Conservation (phyloP, 1,284 basidiomycete species). For the Athelia sp. region DNA sequence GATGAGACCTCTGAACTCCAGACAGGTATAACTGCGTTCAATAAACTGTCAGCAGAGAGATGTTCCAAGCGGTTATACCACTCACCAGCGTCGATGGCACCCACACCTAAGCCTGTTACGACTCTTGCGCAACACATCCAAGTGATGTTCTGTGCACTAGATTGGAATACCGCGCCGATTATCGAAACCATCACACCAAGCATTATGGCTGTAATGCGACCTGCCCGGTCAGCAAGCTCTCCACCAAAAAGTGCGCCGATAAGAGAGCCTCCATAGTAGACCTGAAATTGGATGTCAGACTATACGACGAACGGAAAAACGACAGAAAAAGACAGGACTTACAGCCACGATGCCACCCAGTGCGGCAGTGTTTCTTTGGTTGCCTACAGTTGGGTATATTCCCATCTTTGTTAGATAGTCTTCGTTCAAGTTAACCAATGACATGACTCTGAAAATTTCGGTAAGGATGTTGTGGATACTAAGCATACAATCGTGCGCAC, state of each 20-base stretch:
- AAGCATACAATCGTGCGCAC: too few relatives aligned
- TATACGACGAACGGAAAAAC: not conserved
- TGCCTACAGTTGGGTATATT: conserved; percentile 7
- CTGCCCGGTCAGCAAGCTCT: conserved; percentile 5
- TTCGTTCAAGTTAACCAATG: conserved; percentile 9
- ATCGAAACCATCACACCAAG: conserved; percentile 7
- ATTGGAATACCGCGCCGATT: conserved; percentile 6
- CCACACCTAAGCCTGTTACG: conserved; percentile 9
- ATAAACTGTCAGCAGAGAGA: not conserved
- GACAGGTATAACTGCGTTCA: conserved; percentile 6
- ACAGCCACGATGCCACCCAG: conserved; percentile 9
- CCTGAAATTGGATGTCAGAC: not conserved
- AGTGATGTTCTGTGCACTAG: conserved; percentile 9
- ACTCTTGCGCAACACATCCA: conserved; percentile 10
- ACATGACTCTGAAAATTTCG: conserved; percentile 8
- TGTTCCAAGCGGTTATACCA: not conserved
- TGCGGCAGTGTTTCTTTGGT: conserved; percentile 6
- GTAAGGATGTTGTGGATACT: too few relatives aligned
- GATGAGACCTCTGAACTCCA: conserved; percentile 8
- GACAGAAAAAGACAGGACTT: not conserved
- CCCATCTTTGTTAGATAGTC: conserved; percentile 7
- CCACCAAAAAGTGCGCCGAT: conserved; percentile 7
- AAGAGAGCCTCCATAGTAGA: conserved; percentile 7
- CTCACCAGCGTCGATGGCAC: conserved; percentile 6
- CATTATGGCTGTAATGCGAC: conserved; percentile 8